Evolutionary conservation across 2,329 filamentous ascomycete genomes (phyloP).

Genomic region (Coniochaeta sp.): DNA sequence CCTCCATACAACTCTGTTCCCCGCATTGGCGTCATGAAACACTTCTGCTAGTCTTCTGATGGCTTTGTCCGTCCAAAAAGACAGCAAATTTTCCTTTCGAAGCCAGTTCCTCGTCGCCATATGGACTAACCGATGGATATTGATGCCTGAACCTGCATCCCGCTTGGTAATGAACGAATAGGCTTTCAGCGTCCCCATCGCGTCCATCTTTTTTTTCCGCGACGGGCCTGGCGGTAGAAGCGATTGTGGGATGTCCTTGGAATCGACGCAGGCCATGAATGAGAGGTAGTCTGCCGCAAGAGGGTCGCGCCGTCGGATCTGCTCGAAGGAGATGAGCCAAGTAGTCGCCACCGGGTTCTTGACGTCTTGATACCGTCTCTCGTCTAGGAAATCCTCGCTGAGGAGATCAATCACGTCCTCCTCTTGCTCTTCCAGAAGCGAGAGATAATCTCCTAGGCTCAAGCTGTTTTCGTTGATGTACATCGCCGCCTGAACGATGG

Average conservation of each 20-base stretch:
- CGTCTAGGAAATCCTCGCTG: conserved; percentile 21
- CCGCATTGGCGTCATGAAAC: conserved; percentile 11
- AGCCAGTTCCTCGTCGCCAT: conserved; percentile 24
- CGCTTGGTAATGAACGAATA: conserved; percentile 14
- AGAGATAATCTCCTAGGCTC: conserved; percentile 16
- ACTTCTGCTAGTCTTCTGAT: conserved; percentile 14
- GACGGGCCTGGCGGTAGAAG: conserved; percentile 18
- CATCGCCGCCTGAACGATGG: conserved; percentile 25
- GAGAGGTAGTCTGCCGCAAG: conserved; percentile 25
- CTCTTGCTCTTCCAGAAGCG: conserved; percentile 14
- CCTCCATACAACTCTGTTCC: conserved; percentile 15
- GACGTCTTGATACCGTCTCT: conserved; percentile 14
- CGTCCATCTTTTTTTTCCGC: conserved; percentile 14
- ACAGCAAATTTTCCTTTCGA: conserved; percentile 9
- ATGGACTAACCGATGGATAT: conserved; percentile 25
- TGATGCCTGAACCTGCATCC: conserved; percentile 23
- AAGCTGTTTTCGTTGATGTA: conserved; percentile 23
- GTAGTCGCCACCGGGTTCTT: conserved; percentile 22
- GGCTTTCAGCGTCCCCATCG: conserved; percentile 20
- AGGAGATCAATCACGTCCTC: conserved; percentile 14
- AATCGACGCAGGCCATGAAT: conserved; percentile 23
- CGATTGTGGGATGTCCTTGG: conserved; percentile 21
- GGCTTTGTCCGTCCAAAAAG: conserved; percentile 9
- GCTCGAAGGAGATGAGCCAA: conserved; percentile 27
- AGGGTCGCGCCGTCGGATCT: conserved; percentile 19